Evolutionary conservation across 1,139 yeast genomes (phyloP), one percentile per base, ranked within the genome.

Genomic region (Candida gigantensis): DNA sequence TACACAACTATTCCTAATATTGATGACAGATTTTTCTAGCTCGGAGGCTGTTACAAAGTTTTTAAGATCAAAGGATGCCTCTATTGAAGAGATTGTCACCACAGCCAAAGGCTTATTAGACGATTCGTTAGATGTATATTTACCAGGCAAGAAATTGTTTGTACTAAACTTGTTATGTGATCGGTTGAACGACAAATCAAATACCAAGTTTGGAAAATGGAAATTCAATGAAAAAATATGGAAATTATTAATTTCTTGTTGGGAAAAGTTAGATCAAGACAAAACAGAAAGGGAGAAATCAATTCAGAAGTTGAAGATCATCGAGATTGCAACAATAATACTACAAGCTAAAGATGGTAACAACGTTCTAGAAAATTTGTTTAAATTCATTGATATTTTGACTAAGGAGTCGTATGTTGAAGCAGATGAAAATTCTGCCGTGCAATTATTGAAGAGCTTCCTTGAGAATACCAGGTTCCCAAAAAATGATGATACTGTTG

Each of bases 101-200:
- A 60, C 67, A 3, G 73, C 84, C 1, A 54, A 56, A 18, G 52
- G 59, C 6, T 55, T 84, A 7, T 46, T 79, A 1, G 58, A 64
- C 9, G 68, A 65, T 5, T 42, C 62, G 8, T 50, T 66, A 11
- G 50, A 64, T 1, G 65, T 79, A 1, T 72, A 71, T 42, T 72
- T 88, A 9, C 96, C 96, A 3, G 76, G 81, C 41, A 68, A 66
- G 37, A 69, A 74, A 10, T 51, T 61, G 0, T 87, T 88, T 39
- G 60, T 87, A 3, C 62, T 84, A 27, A 90, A 84, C 37, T 69
- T 89, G 48, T 47, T 84, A 3, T 66, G 80, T 43, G 94, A 86
- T 50, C 68, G 90, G 46, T 58, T 87, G 47, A 73, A 74, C 41
- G 87, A 81, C 41, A 42, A 43, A 21, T 49, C 55, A 16, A 49